Conservation (phyloP, 345 rosid species). For the Euphorbia tirucalli region DNA sequence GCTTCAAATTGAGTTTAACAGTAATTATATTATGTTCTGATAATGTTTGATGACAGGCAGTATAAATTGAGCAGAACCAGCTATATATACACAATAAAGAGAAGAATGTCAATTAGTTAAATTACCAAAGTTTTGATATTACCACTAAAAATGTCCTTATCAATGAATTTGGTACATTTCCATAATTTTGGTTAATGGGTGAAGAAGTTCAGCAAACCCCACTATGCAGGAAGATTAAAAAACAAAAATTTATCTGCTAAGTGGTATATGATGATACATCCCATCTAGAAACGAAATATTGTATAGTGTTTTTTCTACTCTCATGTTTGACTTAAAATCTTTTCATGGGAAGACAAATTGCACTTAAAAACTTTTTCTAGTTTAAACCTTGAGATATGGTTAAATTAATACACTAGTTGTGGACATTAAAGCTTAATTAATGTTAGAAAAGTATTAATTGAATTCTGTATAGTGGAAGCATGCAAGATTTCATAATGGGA, state of each 20-base stretch:
- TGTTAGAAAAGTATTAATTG: background rate
- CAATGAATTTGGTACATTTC: constrained; percentile 45
- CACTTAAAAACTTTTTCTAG: too few relatives aligned
- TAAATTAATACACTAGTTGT: background rate
- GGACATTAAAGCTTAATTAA: background rate
- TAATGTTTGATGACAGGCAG: constrained; percentile 2
- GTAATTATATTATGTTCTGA: too few relatives aligned
- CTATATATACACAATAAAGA: constrained; percentile 34
- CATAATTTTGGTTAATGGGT: constrained; percentile 28
- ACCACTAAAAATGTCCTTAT: constrained; percentile 35
- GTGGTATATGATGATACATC: constrained; percentile 31
- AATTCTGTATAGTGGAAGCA: constrained; percentile 22
- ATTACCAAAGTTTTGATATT: constrained; percentile 15
- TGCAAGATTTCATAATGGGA: constrained; percentile 26
- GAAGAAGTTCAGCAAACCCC: constrained; percentile 17
- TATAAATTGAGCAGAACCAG: background rate
- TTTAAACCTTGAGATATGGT: too few relatives aligned
- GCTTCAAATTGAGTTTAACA: too few relatives aligned
- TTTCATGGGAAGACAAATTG: constrained; percentile 19
- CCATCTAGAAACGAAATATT: constrained; percentile 20
- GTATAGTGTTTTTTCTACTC: constrained; percentile 15
- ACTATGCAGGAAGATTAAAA: constrained; percentile 14
- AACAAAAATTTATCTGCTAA: background rate
- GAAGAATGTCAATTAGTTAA: background rate
- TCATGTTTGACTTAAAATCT: constrained; percentile 34